Evolutionary conservation across 1,284 basidiomycete genomes (phyloP), one percentile per base, ranked within the genome.

Genomic region (Cryptococcus sp.): DNA sequence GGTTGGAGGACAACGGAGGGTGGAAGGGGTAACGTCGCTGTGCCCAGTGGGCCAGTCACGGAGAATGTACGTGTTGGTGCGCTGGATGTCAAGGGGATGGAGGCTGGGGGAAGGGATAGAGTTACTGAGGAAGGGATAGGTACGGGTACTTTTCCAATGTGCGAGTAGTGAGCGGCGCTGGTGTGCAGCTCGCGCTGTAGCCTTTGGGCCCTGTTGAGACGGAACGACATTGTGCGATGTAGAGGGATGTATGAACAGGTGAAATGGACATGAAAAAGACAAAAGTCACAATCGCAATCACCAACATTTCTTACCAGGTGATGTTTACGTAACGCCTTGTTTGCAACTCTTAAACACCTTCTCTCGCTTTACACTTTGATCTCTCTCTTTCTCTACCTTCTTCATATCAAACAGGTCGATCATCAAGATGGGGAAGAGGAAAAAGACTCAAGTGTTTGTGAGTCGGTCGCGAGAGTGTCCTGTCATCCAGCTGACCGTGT

Each of bases 71-170:
- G 66, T 27, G 61, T 59, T 0, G 71, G 67, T 31, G 54, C 50
- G 2, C 68, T 53, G 20, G 66, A 57, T 2, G 65, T 47, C 38
- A 67, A 47, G 15, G 73, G 56, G 50, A 74, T 69, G 17, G 73
- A 72, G 17, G 61, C 54, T 23, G 56, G 53, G 5, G 72, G 67
- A 20, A 67, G 84, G 19, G 81, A 77, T 71, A 93, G 80, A 54
- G 84, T 81, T 70, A 94, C 87, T 65, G 82, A 81, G 10, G 83
- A 71, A 7, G 92, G 91, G 66, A 89, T 80, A 61, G 82, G 80
- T 56, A 96, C 88, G 51, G 91, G 90, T 56, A 85, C 82, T 67
- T 88, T 87, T 59, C 92, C 93, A 61, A 95, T 88, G 79, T 94
- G 89, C 3, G 80, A 80, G 11, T 46, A 22, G 10, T 61, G 11